phyloP scores from a whole-genome alignment of 805 yeast genomes.

The Brettanomyces sp. region DNA sequence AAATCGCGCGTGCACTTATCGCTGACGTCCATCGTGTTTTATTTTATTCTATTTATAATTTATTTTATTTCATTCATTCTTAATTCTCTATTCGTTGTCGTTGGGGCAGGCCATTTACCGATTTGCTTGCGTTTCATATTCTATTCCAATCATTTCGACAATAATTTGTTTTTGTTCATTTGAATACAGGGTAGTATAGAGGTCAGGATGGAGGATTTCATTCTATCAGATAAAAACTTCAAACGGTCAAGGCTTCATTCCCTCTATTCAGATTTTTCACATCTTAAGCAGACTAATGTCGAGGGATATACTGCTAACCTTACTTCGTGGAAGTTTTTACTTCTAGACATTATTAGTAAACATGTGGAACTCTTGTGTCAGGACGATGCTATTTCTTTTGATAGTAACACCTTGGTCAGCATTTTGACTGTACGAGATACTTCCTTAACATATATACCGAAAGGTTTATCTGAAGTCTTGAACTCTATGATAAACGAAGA shows the following conservation, averaged over 20 bases:
- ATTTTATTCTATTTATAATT: too few species aligned
- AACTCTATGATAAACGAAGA: slow-evolving; percentile 16
- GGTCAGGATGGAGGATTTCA: slow-evolving; percentile 1
- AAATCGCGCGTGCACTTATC: too few species aligned
- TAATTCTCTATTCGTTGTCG: too few species aligned
- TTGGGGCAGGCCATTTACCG: too few species aligned
- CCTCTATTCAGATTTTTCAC: slow-evolving; percentile 37
- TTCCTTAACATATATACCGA: slow-evolving; percentile 10
- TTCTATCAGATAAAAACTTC: slow-evolving; percentile 24
- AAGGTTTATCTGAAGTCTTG: slow-evolving; percentile 18
- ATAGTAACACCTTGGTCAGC: slow-evolving; percentile 9
- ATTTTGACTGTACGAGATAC: slow-evolving; percentile 7
- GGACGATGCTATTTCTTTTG: slow-evolving; percentile 16
- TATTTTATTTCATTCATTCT: too few species aligned
- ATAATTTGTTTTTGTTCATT: too few species aligned
- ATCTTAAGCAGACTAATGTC: slow-evolving; percentile 32
- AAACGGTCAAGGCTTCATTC: slow-evolving; percentile 31
- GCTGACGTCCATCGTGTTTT: too few species aligned
- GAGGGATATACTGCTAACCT: slow-evolving; percentile 45
- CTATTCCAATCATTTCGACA: too few species aligned
- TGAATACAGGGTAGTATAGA: too few species aligned
- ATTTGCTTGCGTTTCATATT: too few species aligned
- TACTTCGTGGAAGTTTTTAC: slow-evolving; percentile 33
- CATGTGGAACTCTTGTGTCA: slow-evolving; percentile 18
- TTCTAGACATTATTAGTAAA: slow-evolving; percentile 18